Base-by-base conservation (phyloP, 176 grass and related monocot species). In the Tuctoria greenei region DNA sequence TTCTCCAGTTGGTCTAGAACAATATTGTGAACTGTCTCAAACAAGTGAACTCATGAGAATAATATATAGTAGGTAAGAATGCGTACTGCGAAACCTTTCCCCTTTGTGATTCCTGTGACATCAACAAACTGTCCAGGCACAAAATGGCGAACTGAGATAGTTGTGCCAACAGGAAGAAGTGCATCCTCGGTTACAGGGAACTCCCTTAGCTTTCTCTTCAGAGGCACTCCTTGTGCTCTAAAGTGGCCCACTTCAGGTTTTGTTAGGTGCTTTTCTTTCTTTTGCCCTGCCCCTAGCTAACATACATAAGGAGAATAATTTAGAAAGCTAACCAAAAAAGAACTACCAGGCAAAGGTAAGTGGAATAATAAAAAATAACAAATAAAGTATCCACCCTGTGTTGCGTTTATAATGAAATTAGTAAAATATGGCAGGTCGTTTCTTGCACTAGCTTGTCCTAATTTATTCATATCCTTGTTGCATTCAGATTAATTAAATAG, bases 231-330 rank as follows among this genome's bases (percentile, higher is more conserved):
- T 36, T 92, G 89, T 15, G 91, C 74, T 81, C 95, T 99, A 41
- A 95, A 99, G 65, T 99, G 95, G 12, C 95, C 89, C 36, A 90
- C 82, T 85, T 99, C 95, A 31, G 95, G 74, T 47, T 92, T 99
- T 52, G 84, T 90, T 59, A 99, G 87, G 86, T 99, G 95, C n/a
- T 99, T 99, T 82, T 99, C 95, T 77, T 99, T 99, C 87, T 99
- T 99, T 77, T 99, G 95, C 4, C 95, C 95, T 63, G 95, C 91
- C 25, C 95, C 95, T 3, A 99, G 72, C 95, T 99, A 81, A 79
- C 8, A 82, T 60, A 74, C 72, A 80, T 72, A 76, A 77, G 26
- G 56, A 81, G 57, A 73, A 28, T n/a, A 79, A 31, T 69, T 40
- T 52, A 6, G 67, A 44, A 79, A 87, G 64, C 69, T 68, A 55